Base-by-base conservation (phyloP, 2,329 filamentous ascomycete genomes). In the Botryotinia narcissicola region DNA sequence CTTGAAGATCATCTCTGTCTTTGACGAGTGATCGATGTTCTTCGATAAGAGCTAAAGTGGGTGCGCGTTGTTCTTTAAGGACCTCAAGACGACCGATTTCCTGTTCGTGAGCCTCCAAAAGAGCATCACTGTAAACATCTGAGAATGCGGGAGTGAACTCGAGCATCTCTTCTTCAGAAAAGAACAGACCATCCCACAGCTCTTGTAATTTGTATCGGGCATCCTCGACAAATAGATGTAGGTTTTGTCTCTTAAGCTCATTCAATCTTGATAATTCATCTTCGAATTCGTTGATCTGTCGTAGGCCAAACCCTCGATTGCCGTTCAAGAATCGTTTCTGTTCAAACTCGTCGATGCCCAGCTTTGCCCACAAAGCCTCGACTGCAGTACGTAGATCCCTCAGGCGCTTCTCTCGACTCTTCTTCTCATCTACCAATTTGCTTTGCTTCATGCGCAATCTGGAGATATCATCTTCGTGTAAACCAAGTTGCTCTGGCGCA, bases 91-190 rank as follows among this genome's bases (percentile, higher is more conserved):
- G 90, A 10, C 86, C 85, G 76, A 99, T 95, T 81, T 99, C 97
- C 32, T 92, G 91, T 84, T 99, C 96, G 80, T 99, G 97, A 0
- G 96, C 95, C 77, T 97, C 95, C 0, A 99, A 88, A 16, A 99
- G 87, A 7, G 96, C 96, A 81, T 99, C 96, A 79, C 94, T 98
- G 83, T 97, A 98, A 32, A 98, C 95, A 81, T 98, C 96, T 18
- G 94, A 97, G 81, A 98, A 98, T 60, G 95, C 96, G 0, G 97
- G 96, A 0, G 95, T 96, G 78, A 99, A 99, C 78, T 98, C 95
- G 73, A 98, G 89, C 95, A 98, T 98, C 84, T 99, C 96, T 80
- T 99, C 96, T 81, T 99, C 96, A 0, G 93, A 97, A 80, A 97
- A 95, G 84, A 96, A 98, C 1, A 99, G 85, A 0, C 90, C 87